phyloP scores from a whole-genome alignment of 2,329 filamentous ascomycete species.

The Stagonosporopsis cucurbitacearum region DNA sequence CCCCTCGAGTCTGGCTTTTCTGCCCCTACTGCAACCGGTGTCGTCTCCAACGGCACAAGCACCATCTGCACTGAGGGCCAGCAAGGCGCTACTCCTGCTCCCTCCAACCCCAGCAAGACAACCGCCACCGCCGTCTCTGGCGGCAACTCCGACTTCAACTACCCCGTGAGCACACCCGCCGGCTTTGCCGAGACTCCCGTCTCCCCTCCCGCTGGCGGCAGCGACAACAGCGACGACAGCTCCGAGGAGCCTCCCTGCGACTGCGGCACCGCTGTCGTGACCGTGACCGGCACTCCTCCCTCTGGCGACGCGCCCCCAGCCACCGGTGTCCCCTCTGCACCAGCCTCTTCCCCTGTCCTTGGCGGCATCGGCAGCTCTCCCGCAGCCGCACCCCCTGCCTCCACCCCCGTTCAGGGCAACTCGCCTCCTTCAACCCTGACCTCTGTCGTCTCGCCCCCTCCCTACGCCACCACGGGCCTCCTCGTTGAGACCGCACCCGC shows the following conservation, averaged over 20 bases:
- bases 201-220: background rate
- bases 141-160: conserved; percentile 22
- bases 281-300: conserved; percentile 38
- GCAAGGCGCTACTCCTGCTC: conserved; percentile 6
- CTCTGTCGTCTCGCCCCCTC: conserved; percentile 18
- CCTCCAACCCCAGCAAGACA: conserved; percentile 5
- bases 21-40: conserved; percentile 26
- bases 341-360: conserved; percentile 14
- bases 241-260: conserved; percentile 27
- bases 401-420: conserved; percentile 14
- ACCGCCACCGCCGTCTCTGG: conserved; percentile 12
- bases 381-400: conserved; percentile 3
- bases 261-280: conserved; percentile 39
- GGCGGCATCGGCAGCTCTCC: conserved; percentile 14
- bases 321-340: conserved; percentile 20
- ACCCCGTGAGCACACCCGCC: conserved; percentile 19
- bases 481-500: conserved; percentile 38
- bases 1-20: conserved; percentile 35
- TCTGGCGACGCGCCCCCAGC: conserved; percentile 26
- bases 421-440: conserved; percentile 10
- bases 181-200: conserved; percentile 6
- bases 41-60: conserved; percentile 12
- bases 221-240: background rate
- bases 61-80: conserved; percentile 24
- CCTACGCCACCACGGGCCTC: conserved; percentile 35